Evolutionary conservation across 2,329 filamentous ascomycete genomes (phyloP).

Genomic region (Beauveria scarabaeidicola): DNA sequence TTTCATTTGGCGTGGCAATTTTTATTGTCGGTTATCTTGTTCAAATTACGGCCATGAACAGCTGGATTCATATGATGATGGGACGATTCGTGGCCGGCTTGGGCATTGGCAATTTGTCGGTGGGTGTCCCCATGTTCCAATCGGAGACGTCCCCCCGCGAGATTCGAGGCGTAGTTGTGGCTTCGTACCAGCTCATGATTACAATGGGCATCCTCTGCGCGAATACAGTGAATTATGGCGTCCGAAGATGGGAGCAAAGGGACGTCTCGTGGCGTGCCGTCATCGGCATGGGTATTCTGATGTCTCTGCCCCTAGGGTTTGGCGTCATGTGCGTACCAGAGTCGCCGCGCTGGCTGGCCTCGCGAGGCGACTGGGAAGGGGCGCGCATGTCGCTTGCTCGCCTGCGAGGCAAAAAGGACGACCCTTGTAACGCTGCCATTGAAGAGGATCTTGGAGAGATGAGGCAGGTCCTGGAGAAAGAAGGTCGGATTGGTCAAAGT

Average conservation of each 20-base stretch:
- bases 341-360: conserved; percentile 48
- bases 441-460: conserved; percentile 47
- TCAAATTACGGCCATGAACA: conserved; percentile 49
- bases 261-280: conserved; percentile 53
- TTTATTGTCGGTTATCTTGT: conserved; percentile 58
- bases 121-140: conserved; percentile 60
- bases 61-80: conserved; percentile 58
- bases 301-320: conserved; percentile 41
- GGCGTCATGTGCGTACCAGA: conserved; percentile 48
- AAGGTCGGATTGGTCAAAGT: conserved; percentile 35
- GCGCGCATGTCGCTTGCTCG: conserved; percentile 43
- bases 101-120: conserved; percentile 57
- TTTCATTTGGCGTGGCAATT: conserved; percentile 44
- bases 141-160: conserved; percentile 53
- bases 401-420: conserved; percentile 42
- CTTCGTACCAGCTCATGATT: conserved; percentile 66
- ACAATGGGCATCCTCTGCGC: conserved; percentile 58
- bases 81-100: conserved; percentile 60
- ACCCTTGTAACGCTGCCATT: conserved; percentile 35
- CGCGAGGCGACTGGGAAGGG: conserved; percentile 35
- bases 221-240: conserved; percentile 46
- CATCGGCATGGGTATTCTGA: conserved; percentile 46
- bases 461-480: conserved; percentile 36
- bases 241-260: conserved; percentile 32
- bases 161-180: conserved; percentile 57